Base-by-base conservation (phyloP, 257 asterid species). In the Plantago ovata region DNA sequence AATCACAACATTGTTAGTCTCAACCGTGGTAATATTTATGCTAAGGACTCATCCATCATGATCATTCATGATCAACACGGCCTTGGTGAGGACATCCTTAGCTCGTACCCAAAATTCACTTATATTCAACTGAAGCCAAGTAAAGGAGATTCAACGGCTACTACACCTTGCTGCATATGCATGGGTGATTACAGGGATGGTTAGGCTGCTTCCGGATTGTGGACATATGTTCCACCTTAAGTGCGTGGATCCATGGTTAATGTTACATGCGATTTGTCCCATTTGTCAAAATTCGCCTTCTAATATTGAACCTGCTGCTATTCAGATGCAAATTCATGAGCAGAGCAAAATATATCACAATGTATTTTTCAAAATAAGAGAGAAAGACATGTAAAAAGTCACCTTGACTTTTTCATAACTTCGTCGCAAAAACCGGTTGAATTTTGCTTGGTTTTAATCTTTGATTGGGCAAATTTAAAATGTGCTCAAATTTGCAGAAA, bases 181-280 rank as follows among this genome's bases (percentile, higher is more conserved):
- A 55, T 82, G 58, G 82, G 70, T 11, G 86, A 83, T 16, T 83
- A 72, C 51, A 62, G 49, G 40, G 81, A 63, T 79, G 63, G 64
- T 83, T 3, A 66, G 86, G 63, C 13, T 75, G 63, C 54, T 83
- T 51, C 82, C 84, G 12, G 72, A 75, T 33, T 83, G 91, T 57
- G 79, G 77, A 9, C 83, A 79, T 41, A n/a, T 72, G 47, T 83
- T 83, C 39, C 91, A 83, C 45, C 56, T 66, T 44, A 67, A 24
- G 40, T 83, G 91, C 54, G 61, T 83, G 14, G 91, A 83, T 63
- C 77, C 75, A 32, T 83, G 92, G 87, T 67, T 80, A 3, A 67
- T 66, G 39, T 58, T 64, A 9, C 80, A 69, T 23, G 69, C 81
- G 0, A 58, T 80, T 42, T 83, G 92, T 15, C 92, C 92, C 11